Base-by-base conservation (phyloP, 2,329 filamentous ascomycete genomes). In the Teratosphaeria gauchensis region DNA sequence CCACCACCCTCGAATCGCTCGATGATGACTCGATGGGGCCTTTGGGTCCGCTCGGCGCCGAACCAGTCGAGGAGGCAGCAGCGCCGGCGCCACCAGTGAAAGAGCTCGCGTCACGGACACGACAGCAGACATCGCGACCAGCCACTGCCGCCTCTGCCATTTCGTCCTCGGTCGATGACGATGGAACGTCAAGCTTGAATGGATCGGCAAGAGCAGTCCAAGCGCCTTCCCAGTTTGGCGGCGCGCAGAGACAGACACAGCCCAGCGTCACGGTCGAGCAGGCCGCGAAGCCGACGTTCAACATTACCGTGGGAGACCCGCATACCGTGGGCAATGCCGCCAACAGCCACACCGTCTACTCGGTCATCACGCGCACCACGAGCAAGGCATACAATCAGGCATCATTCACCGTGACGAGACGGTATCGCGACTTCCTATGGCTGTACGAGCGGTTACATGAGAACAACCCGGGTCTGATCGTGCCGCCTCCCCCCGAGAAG, bases 261-360 rank as follows among this genome's bases (percentile, higher is more conserved):
- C 91, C 92, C 19, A 96, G 92, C 71, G 84, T 96, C 64, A 95
- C 88, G 73, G 79, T 97, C 58, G 92, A 97, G 74, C 89, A 95
- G 76, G 94, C 94, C 53, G 87, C 92, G 32, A 95, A 96, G 75
- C 94, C 94, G 4, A 88, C 80, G 51, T 99, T 97, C 74, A 79
- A 89, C 55, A 97, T 99, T 68, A 85, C 82, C 2, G 94, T 99
- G 24, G 94, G 94, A 59, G 94, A 99, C 75, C 94, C 94, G 58
- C 92, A 96, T 76, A 99, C 97, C 78, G 92, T 99, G 65, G 94
- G 94, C 60, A 94, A 97, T 75, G 75, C 97, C 72, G 96, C 94
- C 8, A 96, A 89, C 74, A 96, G 92, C 63, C 94, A 99, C 74
- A 99, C 96, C 64, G 94, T 97, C 54, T 99, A 99, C 76, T 90